A percentile compares a stretch with the other conserved stretches of the same genome.
Evolutionary conservation across 176 grass and related monocot species (phyloP).

Genomic region (Ensete glaucum): DNA sequence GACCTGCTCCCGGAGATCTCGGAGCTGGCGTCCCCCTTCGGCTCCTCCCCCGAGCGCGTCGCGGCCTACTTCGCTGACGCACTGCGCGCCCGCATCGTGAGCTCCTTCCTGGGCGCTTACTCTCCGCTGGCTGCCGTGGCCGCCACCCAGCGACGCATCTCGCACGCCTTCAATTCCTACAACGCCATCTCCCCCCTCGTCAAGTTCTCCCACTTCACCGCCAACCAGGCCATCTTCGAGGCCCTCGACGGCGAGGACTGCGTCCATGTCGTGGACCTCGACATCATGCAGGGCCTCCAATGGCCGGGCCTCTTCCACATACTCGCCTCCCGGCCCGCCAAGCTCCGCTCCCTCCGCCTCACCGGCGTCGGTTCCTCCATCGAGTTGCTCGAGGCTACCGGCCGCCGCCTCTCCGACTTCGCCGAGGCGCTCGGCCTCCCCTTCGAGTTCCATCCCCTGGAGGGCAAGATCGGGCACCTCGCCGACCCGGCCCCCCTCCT

Average conservation of each 20-base stretch:
- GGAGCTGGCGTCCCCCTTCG: conserved; percentile 79
- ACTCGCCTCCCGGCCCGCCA: conserved; percentile 54
- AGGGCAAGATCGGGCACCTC: conserved; percentile 76
- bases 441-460: conserved; percentile 63
- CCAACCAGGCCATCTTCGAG: conserved; percentile 86
- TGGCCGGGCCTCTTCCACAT: conserved; percentile 91
- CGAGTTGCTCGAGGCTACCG: conserved; percentile 70
- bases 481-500: conserved; percentile 35
- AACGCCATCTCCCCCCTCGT: conserved; percentile 78
- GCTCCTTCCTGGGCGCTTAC: conserved; percentile 71
- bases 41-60: conserved; percentile 69
- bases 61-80: conserved; percentile 84
- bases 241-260: conserved; percentile 51
- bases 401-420: conserved; percentile 66
- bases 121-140: conserved; percentile 36
- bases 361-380: conserved; percentile 70
- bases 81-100: conserved; percentile 57
- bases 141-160: conserved; percentile 36
- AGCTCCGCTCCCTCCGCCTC: conserved; percentile 50
- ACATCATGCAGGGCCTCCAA: conserved; percentile 94
- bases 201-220: conserved; percentile 96
- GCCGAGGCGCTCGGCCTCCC: conserved; percentile 44
- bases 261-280: conserved; percentile 73
- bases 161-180: conserved; percentile 56
- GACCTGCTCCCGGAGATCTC: conserved; percentile 73